phyloP scores from a whole-genome alignment of 371 early-diverging fungal genomes.

The Syncephalastrum racemosum region DNA sequence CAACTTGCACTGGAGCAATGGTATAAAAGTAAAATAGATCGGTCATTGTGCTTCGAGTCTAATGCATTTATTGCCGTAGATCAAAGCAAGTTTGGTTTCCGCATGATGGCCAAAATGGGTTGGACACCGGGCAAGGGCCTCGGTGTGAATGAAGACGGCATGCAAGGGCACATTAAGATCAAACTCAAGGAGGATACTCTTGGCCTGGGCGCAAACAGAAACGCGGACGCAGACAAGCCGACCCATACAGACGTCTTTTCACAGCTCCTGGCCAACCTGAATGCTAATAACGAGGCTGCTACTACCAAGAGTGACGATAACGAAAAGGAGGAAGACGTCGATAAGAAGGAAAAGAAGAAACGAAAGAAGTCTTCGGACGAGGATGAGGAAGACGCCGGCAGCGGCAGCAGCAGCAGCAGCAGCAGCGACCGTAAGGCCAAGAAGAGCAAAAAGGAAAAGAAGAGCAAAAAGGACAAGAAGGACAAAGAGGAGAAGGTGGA shows the following conservation, averaged over 20 bases:
- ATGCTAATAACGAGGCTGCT: slow-evolving; percentile 39
- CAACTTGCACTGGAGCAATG: slow-evolving; percentile 85
- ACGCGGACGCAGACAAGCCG: slow-evolving; percentile 92
- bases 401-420: slow-evolving; percentile 24
- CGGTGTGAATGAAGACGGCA: slow-evolving; percentile 86
- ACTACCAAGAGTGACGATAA: slow-evolving; percentile 23
- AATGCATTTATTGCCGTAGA: slow-evolving; percentile 50
- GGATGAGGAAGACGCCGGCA: slow-evolving; percentile 9
- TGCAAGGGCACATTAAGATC: slow-evolving; percentile 77
- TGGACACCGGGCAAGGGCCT: slow-evolving; percentile 94
- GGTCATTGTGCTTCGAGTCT: not conserved
- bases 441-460: slow-evolving; percentile 43
- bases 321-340: slow-evolving; percentile 37
- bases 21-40: slow-evolving; percentile 30
- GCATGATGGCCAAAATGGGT: slow-evolving; percentile 94
- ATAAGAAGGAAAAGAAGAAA: slow-evolving; percentile 17
- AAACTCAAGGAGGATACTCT: slow-evolving; percentile 74
- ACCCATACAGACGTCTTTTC: slow-evolving; percentile 87
- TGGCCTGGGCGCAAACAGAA: slow-evolving; percentile 89
- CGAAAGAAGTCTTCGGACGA: slow-evolving; percentile 1
- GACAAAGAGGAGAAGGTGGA: slow-evolving; percentile 21
- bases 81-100: slow-evolving; percentile 82
- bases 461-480: slow-evolving; percentile 20
- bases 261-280: slow-evolving; percentile 79
- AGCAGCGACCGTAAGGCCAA: slow-evolving; percentile 40